A percentile compares a stretch with the other conserved stretches of the same genome.
These are phyloP conservation scores for Starmerella sirachaensis DNA, from an alignment of 805 yeast species.

Conservation along the genomic window DNA sequence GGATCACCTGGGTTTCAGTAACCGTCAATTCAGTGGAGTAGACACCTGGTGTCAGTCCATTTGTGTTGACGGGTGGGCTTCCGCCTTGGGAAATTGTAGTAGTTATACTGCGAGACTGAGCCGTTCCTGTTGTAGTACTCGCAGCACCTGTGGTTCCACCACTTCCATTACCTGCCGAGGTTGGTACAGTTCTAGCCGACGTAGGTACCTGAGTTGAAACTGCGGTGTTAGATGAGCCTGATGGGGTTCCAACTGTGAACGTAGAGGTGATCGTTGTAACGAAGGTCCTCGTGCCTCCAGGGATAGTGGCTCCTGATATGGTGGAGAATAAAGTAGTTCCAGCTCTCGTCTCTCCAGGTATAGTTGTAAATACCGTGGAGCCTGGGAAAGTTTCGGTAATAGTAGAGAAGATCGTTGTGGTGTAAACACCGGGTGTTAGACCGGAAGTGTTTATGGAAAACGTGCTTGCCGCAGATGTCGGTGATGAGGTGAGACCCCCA, in stretches of 20 bases:
- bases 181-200: background rate
- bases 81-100: background rate
- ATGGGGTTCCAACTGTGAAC: slow-evolving; percentile 1
- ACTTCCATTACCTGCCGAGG: background rate
- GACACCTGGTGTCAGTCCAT: slow-evolving; percentile 10
- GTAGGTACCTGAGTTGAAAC: background rate
- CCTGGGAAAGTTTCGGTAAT: slow-evolving; percentile 5
- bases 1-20: slow-evolving; percentile 2
- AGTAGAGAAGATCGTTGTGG: slow-evolving; percentile 1
- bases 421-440: slow-evolving; percentile 12
- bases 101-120: background rate
- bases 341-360: slow-evolving; percentile 12
- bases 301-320: slow-evolving; percentile 13
- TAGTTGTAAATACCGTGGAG: slow-evolving; percentile 7
- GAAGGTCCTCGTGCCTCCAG: slow-evolving; percentile 8
- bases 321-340: slow-evolving; percentile 22
- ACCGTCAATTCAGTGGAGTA: slow-evolving; percentile 2
- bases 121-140: background rate
- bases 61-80: slow-evolving; percentile 4
- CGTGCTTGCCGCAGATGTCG: too few species aligned
- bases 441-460: slow-evolving; percentile 4
- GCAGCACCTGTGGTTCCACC: slow-evolving; percentile 6
- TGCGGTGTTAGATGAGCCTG: background rate
- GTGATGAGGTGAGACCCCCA: too few species aligned
- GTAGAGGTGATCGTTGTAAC: slow-evolving; percentile 1